Evolutionary conservation across 2,329 filamentous ascomycete genomes (phyloP).

Genomic region (Fusarium sp.): DNA sequence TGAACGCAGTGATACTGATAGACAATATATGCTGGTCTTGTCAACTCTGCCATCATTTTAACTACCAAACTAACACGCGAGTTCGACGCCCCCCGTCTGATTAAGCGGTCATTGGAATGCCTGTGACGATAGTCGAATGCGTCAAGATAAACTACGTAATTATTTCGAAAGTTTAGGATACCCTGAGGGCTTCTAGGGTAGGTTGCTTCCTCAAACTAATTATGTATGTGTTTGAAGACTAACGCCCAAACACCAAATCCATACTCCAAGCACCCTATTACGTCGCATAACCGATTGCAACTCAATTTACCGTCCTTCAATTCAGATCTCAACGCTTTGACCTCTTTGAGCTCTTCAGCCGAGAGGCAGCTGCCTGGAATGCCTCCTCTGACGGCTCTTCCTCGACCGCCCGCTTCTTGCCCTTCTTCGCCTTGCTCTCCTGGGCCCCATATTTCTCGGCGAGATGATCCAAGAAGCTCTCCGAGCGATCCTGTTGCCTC

Average conservation of each 20-base stretch:
- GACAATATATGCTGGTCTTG: background rate
- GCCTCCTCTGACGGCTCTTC: constrained; percentile 75
- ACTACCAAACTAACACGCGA: background rate
- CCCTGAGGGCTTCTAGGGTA: background rate
- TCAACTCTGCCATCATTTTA: background rate
- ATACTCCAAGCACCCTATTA: constrained; percentile 7
- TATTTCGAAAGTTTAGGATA: background rate
- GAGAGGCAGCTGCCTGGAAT: constrained; percentile 70
- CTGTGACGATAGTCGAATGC: background rate
- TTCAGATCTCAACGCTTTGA: constrained; percentile 35
- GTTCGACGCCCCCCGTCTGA: background rate
- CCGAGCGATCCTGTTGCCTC: constrained; percentile 74
- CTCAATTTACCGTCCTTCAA: background rate
- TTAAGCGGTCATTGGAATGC: background rate
- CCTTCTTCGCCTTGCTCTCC: constrained; percentile 63
- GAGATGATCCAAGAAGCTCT: constrained; percentile 78
- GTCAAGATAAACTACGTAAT: background rate
- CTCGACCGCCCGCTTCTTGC: constrained; percentile 69
- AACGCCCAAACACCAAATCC: constrained; percentile 21
- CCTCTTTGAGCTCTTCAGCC: constrained; percentile 55
- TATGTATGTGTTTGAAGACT: background rate
- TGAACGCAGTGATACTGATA: no score
- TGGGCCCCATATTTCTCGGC: constrained; percentile 80
- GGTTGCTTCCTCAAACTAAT: constrained; percentile 1
- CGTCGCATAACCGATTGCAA: constrained; percentile 12